Conservation (phyloP, 108 stramenopile genomes). For the Epipyxis sp. region DNA sequence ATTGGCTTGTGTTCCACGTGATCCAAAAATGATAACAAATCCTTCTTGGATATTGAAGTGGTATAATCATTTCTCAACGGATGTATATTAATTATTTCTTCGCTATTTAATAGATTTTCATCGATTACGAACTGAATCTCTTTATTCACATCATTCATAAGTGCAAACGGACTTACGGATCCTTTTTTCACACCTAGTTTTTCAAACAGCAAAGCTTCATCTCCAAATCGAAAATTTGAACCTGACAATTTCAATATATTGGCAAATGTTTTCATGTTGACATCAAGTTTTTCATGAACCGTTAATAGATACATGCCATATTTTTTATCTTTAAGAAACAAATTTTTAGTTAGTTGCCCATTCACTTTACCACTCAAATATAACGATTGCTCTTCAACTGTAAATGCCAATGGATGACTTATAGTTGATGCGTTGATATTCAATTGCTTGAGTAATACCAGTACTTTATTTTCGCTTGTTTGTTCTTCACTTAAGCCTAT, state of each 20-base stretch:
- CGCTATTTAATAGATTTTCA: constrained; percentile 58
- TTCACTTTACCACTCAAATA: constrained; percentile 37
- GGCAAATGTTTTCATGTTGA: constrained; percentile 74
- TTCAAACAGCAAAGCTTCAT: constrained; percentile 60
- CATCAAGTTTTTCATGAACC: constrained; percentile 32
- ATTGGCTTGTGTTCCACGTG: constrained; percentile 60
- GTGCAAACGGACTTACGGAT: constrained; percentile 75
- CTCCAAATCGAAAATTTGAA: constrained; percentile 81
- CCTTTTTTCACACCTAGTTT: constrained; percentile 73
- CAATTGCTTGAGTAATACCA: not conserved
- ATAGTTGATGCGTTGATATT: not conserved
- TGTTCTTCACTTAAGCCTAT: too few relatives aligned
- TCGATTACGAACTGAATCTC: constrained; percentile 75
- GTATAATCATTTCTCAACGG: constrained; percentile 81
- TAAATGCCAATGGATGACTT: constrained; percentile 34
- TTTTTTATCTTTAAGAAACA: constrained; percentile 49
- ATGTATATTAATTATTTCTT: constrained; percentile 68
- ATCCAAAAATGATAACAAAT: constrained; percentile 61
- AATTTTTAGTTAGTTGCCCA: constrained; percentile 49
- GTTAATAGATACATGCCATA: constrained; percentile 45
- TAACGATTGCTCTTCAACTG: constrained; percentile 46
- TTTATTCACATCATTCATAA: constrained; percentile 65
- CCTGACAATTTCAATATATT: constrained; percentile 72
- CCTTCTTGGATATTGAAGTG: constrained; percentile 61
- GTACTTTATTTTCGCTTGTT: too few relatives aligned